Evolutionary conservation across 768 basidiomycete species (phyloP).

Genomic region (Xanthoconium stramineum): DNA sequence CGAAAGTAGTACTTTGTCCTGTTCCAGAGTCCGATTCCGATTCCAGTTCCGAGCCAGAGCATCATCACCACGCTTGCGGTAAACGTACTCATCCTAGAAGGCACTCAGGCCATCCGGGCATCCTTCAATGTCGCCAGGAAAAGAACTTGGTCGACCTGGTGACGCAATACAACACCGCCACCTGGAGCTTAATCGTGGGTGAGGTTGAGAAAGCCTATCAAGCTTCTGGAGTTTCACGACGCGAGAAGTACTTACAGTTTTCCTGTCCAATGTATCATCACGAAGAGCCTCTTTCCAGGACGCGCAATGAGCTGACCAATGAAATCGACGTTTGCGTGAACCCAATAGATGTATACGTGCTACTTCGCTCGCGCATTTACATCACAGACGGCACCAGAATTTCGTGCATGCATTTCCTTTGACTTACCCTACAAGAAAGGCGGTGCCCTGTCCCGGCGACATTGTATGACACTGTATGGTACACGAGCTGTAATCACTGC

Average conservation of each 20-base stretch:
- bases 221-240: conserved; percentile 43
- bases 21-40: no score
- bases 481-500: background rate
- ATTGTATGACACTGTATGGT: conserved; percentile 36
- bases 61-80: conserved; percentile 76
- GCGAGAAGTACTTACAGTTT: no score
- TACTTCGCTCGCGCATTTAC: background rate
- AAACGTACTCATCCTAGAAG: conserved; percentile 72
- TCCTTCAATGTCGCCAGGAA: conserved; percentile 68
- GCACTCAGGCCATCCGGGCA: conserved; percentile 68
- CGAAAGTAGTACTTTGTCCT: no score
- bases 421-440: conserved; percentile 76
- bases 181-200: conserved; percentile 78
- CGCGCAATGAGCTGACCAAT: conserved; percentile 68
- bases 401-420: conserved; percentile 89
- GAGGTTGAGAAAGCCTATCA: conserved; percentile 64
- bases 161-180: conserved; percentile 89
- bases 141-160: conserved; percentile 94
- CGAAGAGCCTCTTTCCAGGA: conserved; percentile 89
- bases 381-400: conserved; percentile 81
- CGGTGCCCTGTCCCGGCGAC: conserved; percentile 66
- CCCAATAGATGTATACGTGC: conserved; percentile 65
- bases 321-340: conserved; percentile 95
- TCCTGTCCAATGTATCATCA: no score
- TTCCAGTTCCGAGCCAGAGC: no score